Evolutionary conservation across 163 green algal species (phyloP), one percentile per base, ranked within the genome.

Genomic region (Scenedesmus sp.): DNA sequence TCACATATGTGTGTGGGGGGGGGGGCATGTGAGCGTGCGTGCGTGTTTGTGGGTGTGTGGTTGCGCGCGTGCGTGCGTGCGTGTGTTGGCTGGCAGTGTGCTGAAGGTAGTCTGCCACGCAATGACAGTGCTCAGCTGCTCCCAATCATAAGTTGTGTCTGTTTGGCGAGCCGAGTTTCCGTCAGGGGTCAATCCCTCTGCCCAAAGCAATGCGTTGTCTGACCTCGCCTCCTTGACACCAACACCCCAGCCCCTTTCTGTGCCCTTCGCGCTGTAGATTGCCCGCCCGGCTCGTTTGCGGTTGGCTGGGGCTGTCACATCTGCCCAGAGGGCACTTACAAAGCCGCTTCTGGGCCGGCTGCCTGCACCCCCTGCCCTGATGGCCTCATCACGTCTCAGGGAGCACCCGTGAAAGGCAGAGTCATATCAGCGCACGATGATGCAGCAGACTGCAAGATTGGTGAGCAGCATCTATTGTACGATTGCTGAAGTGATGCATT

Each of bases 221-320:
- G 56, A 3, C 18, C 18, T 68, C 18, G 22, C 33, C 7, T 5
- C 26, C 9, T 7, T 81, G 24, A 43, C 3, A 43, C 20, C 4
- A 20, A 22, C 7, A 3, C 43, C 26, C 24, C 56, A 30, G 15
- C 56, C 56, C 18, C 56, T 81, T 44, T 42, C 5, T 42, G 30
- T 40, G 70, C 24, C 30, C 35, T 81, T 16, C 70, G 70, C 70
- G 26, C 26, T 43, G 30, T 30, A 81, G 70, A 81, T 20, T 81
- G 70, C 30, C 70, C 70, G 7, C 70, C 35, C 20, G 70, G 70
- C n/a, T 46, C 70, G 5, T 81, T 81, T 43, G 33, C 30, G 5
- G 70, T 81, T 20, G 70, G 70, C 30, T 81, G 70, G 70, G 70
- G 70, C 22, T 81, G 70, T 24, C 70, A 81, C 70, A 40, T 81